phyloP scores from a whole-genome alignment of 1,284 basidiomycete genomes.

The Tremellales sp. region DNA sequence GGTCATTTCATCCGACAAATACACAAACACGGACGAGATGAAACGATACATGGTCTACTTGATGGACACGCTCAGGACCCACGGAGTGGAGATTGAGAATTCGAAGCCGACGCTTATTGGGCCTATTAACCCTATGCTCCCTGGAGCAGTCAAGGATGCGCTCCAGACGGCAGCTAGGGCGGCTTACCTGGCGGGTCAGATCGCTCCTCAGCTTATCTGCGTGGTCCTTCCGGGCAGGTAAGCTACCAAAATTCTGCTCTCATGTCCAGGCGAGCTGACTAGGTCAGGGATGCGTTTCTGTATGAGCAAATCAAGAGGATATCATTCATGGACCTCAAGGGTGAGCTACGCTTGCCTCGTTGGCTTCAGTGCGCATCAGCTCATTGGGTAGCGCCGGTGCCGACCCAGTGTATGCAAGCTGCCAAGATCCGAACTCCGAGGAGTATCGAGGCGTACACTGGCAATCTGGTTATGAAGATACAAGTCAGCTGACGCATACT shows the following conservation, averaged over 20 bases:
- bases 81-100: constrained; percentile 34
- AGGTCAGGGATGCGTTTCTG: constrained; percentile 36
- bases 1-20: constrained; percentile 39
- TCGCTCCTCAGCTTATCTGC: constrained; percentile 44
- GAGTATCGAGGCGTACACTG: constrained; percentile 48
- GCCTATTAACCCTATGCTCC: constrained; percentile 27
- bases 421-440: constrained; percentile 41
- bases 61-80: constrained; percentile 11
- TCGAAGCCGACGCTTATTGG: constrained; percentile 24
- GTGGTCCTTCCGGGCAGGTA: constrained; percentile 41
- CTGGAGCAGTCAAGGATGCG: constrained; percentile 7
- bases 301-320: constrained; percentile 51
- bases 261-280: constrained; percentile 2
- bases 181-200: constrained; percentile 31
- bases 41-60: constrained; percentile 29
- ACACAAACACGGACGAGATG: constrained; percentile 25
- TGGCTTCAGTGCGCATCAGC: not conserved
- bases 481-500: constrained; percentile 16
- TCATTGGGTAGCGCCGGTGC: constrained; percentile 30
- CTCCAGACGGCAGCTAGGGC: constrained; percentile 30
- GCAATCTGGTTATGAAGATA: constrained; percentile 44
- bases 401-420: constrained; percentile 45
- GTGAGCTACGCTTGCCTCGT: constrained; percentile 8
- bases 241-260: constrained; percentile 1
- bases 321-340: constrained; percentile 38